Evolutionary conservation across 1,284 basidiomycete genomes (phyloP), one percentile per base, ranked within the genome.

Genomic region (Trametes pubescens): DNA sequence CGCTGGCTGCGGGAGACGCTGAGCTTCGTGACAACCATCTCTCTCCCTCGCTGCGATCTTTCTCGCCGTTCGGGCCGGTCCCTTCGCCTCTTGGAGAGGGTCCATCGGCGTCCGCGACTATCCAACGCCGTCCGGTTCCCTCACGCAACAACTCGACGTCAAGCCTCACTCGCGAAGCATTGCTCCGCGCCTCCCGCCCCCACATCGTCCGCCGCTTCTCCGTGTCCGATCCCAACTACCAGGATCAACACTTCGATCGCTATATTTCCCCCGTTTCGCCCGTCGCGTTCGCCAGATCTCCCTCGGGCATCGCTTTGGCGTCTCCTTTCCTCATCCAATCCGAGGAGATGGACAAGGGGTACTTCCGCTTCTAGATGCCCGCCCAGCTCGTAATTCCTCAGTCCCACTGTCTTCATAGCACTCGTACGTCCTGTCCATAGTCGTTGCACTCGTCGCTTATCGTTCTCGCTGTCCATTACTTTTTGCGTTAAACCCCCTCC

Each of bases 241-340:
- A 26, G 5, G 24, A 26, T 4, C 22, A 5, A 6, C 9, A 14
- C 8, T 21, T 18, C 8, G 40, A 49, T 2, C 40, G 10, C n/a
- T 18, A 38, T 6, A 10, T 35, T 4, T 26, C 46, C 9, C 57
- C 38, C 14, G 21, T 59, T 9, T 44, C 51, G 1, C 57, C 52
- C 14, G 18, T 51, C 40, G 38, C 43, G 38, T 35, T 24, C 13
- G 26, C 46, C 10, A 44, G 43, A 9, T 37, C 43, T 10, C 24
- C 53, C 13, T 56, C 62, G 11, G 47, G 44, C 7, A 34, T 37
- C 37, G 40, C 51, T 22, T 48, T 64, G 3, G 62, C 62, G 6
- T 64, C 62, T 11, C 62, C 62, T 4, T 64, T 64, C 52, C 57
- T 62, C 43, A 62, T 62, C n/a, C 61, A 40, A 32, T 57, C 61